Conservation (phyloP, 768 basidiomycete genomes). For the Panus rudis region DNA sequence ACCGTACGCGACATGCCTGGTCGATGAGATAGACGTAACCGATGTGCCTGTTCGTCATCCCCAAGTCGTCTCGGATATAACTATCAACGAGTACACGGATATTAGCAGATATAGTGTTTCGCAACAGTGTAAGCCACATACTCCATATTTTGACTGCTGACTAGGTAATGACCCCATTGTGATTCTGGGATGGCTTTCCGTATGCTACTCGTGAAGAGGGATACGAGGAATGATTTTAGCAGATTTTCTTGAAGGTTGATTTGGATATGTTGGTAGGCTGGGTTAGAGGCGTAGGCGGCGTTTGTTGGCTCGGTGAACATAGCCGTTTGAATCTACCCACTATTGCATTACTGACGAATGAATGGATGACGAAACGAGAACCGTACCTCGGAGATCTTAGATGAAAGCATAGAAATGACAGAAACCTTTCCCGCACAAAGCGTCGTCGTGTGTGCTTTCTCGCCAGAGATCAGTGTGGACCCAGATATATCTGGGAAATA, state of each 20-base stretch:
- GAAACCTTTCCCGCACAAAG: conserved; percentile 73
- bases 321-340: conserved; percentile 62
- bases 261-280: conserved; percentile 68
- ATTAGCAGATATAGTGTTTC: neutral
- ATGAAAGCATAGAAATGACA: conserved; percentile 76
- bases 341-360: neutral
- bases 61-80: conserved; percentile 75
- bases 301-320: conserved; percentile 61
- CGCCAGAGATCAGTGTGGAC: conserved; percentile 48
- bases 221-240: conserved; percentile 85
- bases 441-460: conserved; percentile 65
- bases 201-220: conserved; percentile 73
- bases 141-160: conserved; percentile 81
- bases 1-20: conserved; percentile 74
- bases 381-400: conserved; percentile 80
- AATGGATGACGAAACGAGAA: neutral
- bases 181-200: conserved; percentile 56
- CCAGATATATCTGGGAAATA: conserved; percentile 88
- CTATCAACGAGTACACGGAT: conserved; percentile 3
- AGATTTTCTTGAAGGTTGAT: conserved; percentile 94
- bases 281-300: conserved; percentile 42
- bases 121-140: conserved; percentile 9
- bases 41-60: conserved; percentile 83
- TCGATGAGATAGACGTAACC: conserved; percentile 93
- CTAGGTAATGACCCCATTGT: conserved; percentile 65